Evolutionary conservation across 2,329 filamentous ascomycete species (phyloP).

Genomic region (Pezicula neosporulosa): DNA sequence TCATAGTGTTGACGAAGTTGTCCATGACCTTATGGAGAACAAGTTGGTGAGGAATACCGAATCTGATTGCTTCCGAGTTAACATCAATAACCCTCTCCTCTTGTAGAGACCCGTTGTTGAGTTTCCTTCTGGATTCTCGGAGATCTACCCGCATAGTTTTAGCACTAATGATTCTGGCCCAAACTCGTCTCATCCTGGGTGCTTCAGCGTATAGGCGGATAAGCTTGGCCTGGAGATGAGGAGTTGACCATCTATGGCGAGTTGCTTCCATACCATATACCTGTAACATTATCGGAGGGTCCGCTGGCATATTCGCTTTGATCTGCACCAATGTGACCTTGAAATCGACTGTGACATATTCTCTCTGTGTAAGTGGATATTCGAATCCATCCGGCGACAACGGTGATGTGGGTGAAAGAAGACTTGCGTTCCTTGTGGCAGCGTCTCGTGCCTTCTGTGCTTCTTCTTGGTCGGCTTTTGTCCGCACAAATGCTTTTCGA

Average conservation of each 20-base stretch:
- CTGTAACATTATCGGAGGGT: slow-evolving; percentile 90
- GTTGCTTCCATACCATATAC: slow-evolving; percentile 80
- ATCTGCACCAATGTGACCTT: slow-evolving; percentile 80
- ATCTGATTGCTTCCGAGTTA: slow-evolving; percentile 76
- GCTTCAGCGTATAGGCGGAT: slow-evolving; percentile 84
- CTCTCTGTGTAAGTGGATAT: slow-evolving; percentile 33
- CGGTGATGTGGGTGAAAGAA: slow-evolving; percentile 21
- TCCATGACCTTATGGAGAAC: slow-evolving; percentile 89
- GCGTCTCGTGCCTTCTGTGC: slow-evolving; percentile 29
- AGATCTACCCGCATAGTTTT: slow-evolving; percentile 79
- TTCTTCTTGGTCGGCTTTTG: slow-evolving; percentile 42
- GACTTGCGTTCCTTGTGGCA: slow-evolving; percentile 9
- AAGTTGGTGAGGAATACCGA: slow-evolving; percentile 88
- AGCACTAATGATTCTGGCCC: slow-evolving; percentile 82
- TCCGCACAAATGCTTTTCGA: slow-evolving; percentile 61
- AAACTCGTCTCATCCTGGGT: slow-evolving; percentile 76
- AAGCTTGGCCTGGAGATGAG: slow-evolving; percentile 74
- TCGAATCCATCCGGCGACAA: slow-evolving; percentile 22
- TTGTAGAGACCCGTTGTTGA: slow-evolving; percentile 50
- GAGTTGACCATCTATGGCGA: slow-evolving; percentile 81
- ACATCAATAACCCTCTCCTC: slow-evolving; percentile 84
- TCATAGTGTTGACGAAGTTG: slow-evolving; percentile 83
- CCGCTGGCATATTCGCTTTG: slow-evolving; percentile 82
- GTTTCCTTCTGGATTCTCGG: slow-evolving; percentile 70
- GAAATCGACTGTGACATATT: slow-evolving; percentile 79